Evolutionary conservation across 306 rosid species (phyloP), one percentile per base, ranked within the genome.

Genomic region (Lotus japonicus): DNA sequence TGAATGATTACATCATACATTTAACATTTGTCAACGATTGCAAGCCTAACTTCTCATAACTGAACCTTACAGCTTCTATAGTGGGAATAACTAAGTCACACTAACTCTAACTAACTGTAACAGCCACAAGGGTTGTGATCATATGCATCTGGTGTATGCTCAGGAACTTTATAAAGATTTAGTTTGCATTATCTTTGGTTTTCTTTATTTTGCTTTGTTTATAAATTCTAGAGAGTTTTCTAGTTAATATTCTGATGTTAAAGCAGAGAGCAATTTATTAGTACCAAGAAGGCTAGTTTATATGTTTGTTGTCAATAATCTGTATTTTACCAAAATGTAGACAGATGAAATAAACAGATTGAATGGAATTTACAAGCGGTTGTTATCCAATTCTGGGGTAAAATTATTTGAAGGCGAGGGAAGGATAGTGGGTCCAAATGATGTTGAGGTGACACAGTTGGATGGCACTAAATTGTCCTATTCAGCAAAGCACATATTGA

Each of bases 351-450:
- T 94, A 70, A 65, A 77, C 62, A 80, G 98, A 67, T 83, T 94
- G 76, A 94, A 86, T 81, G 98, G 96, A 72, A 70, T 94, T 80
- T 94, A 94, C 90, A 90, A 94, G 89, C 90, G 95, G 56, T 64
- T 94, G 76, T 71, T 94, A 85, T 72, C 90, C 44, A 90, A 86
- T 79, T 75, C 97, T 70, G 97, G 95, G 72, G 97, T 86, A 45
- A 90, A 94, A 85, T 76, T 79, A 71, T 90, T 75, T 75, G 97
- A 94, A 82, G 98, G 98, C 36, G 98, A 88, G 84, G 98, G 97
- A 45, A 94, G 56, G 86, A 46, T 94, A 65, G 97, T 73, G 48
- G 86, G 96, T 71, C 96, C 91, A 45, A 81, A 94, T 79, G 98
- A 94, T 74, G 97, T 94, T 79, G 96, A 90, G 87, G 92, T 94